A percentile compares a stretch with the other conserved stretches of the same genome.
phyloP scores from a whole-genome alignment of 305 asterid genomes.

The Salvia sclarea region DNA sequence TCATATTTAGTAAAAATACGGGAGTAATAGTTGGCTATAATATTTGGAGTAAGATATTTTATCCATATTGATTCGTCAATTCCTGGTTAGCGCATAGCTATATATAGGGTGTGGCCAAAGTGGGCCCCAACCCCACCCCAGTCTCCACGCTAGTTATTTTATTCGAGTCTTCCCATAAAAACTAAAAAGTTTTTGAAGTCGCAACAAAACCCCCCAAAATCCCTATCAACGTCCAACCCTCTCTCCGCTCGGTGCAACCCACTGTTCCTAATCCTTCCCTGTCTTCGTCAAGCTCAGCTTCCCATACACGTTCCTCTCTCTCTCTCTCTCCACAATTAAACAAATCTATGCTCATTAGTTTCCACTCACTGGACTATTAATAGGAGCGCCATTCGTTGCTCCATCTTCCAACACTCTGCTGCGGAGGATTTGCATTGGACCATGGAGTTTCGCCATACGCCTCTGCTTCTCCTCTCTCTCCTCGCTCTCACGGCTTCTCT shows the following conservation, averaged over 20 bases:
- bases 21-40: no score
- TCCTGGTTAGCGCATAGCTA: not conserved
- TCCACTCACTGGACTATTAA: not conserved
- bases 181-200: not conserved
- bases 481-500: constrained; percentile 39
- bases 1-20: no score
- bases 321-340: constrained; percentile 9
- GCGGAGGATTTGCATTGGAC: not conserved
- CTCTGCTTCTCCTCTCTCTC: constrained; percentile 38
- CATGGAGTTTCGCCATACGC: constrained; percentile 36
- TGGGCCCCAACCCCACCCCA: not conserved
- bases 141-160: not conserved
- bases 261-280: constrained; percentile 12
- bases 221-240: constrained; percentile 6
- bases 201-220: not conserved
- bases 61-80: not conserved
- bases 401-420: not conserved
- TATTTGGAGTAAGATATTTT: no score
- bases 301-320: constrained; percentile 23
- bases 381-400: not conserved
- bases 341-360: constrained; percentile 17
- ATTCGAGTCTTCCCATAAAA: not conserved
- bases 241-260: not conserved
- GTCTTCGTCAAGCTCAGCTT: constrained; percentile 35
- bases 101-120: not conserved